phyloP scores from a whole-genome alignment of 805 yeast genomes.

The Candida sakaeoensis region DNA sequence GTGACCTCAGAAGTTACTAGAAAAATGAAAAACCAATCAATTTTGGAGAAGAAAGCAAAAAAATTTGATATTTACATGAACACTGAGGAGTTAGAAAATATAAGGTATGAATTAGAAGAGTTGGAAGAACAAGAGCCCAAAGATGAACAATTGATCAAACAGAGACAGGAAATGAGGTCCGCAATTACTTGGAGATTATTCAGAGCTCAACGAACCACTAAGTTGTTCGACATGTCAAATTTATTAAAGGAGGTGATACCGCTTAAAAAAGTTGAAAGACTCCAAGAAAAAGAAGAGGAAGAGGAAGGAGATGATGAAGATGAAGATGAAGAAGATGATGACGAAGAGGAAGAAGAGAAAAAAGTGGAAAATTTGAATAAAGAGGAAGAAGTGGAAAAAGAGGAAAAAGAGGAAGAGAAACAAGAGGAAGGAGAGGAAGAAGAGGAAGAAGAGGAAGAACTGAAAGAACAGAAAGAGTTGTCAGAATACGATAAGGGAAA shows the following conservation, averaged over 20 bases:
- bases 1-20: constrained; percentile 42
- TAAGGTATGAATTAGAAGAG: constrained; percentile 5
- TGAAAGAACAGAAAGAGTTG: no score
- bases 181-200: constrained; percentile 31
- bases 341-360: constrained; percentile 9
- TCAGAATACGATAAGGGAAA: background rate
- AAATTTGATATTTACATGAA: constrained; percentile 8
- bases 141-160: constrained; percentile 6
- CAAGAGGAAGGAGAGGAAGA: background rate
- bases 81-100: constrained; percentile 2
- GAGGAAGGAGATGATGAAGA: constrained; percentile 4
- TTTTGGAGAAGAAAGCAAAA: constrained; percentile 11
- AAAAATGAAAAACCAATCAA: constrained; percentile 30
- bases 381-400: background rate
- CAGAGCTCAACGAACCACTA: constrained; percentile 17
- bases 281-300: constrained; percentile 5
- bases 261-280: constrained; percentile 7
- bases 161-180: constrained; percentile 24
- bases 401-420: background rate
- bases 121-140: constrained; percentile 4
- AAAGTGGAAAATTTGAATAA: background rate
- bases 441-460: background rate
- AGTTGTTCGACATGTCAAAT: constrained; percentile 27
- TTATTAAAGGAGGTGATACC: constrained; percentile 7
- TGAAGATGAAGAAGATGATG: background rate